Conservation (phyloP, 2,329 filamentous ascomycete species). For the Botrytis aclada region DNA sequence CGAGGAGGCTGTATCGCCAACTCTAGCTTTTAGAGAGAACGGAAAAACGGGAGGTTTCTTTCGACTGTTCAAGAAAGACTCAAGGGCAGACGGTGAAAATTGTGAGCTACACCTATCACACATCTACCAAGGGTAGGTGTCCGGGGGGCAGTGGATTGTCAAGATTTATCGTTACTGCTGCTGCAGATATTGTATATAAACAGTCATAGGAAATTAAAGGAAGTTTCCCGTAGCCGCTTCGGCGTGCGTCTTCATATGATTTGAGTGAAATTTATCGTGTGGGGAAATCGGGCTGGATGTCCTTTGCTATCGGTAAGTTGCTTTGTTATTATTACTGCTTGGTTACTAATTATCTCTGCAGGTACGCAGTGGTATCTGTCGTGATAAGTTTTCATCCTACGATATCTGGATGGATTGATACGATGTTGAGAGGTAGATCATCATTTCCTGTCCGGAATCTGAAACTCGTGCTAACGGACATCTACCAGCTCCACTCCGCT, state of each 20-base stretch:
- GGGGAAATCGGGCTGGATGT: neutral
- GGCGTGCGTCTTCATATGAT: neutral
- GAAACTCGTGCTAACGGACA: neutral
- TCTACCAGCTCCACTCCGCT: neutral
- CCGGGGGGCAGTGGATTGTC: neutral
- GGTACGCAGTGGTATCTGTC: neutral
- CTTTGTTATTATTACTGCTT: neutral
- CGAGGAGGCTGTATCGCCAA: neutral
- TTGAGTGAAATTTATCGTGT: neutral
- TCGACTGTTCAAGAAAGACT: neutral
- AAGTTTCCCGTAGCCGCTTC: neutral
- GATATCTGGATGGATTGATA: neutral
- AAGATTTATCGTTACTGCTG: neutral
- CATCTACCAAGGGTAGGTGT: neutral
- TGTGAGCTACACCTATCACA: neutral
- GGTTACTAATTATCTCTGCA: neutral
- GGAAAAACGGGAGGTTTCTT: neutral
- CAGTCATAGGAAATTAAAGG: neutral
- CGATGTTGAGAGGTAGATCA: neutral
- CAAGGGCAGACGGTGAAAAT: neutral
- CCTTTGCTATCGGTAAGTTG: neutral
- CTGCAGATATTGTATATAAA: neutral
- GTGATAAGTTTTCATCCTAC: neutral
- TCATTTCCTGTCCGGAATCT: neutral
- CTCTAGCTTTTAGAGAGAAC: neutral